Percentiles rank a stretch among this genome's conserved stretches.
phyloP scores from a whole-genome alignment of 805 yeast species.

The Blastobotrys americana region DNA sequence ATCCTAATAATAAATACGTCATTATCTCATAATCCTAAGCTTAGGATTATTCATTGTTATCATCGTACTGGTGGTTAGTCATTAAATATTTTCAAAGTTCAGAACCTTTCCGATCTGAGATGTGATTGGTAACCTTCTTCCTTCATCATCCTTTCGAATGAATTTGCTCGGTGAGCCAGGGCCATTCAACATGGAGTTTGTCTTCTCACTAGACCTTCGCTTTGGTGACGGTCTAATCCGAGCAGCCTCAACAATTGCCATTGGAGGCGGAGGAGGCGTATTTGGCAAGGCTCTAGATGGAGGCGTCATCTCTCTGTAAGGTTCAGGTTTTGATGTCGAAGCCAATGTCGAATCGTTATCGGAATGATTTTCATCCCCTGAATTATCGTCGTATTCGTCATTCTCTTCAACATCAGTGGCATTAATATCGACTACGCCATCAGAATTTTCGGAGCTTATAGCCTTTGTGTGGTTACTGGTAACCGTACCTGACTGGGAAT shows the following conservation, averaged over 20 bases:
- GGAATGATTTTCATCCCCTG: neutral
- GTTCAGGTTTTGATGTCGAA: too few relatives aligned
- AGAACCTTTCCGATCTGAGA: constrained; percentile 13
- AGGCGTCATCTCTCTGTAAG: neutral
- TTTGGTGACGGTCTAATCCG: neutral
- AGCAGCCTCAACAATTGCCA: neutral
- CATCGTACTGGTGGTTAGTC: too few relatives aligned
- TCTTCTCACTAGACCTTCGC: neutral
- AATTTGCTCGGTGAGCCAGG: constrained; percentile 12
- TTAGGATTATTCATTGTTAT: too few relatives aligned
- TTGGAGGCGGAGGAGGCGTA: neutral
- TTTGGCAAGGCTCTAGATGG: neutral
- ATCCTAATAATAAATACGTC: neutral
- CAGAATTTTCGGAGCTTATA: constrained; percentile 30
- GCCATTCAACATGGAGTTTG: neutral
- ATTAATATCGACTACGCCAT: constrained; percentile 23
- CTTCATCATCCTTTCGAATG: constrained; percentile 10
- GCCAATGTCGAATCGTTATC: neutral
- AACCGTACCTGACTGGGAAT: too few relatives aligned
- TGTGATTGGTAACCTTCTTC: constrained; percentile 3
- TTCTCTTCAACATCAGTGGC: constrained; percentile 9
- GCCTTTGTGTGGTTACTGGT: too few relatives aligned
- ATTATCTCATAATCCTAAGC: too few relatives aligned
- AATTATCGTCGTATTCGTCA: neutral
- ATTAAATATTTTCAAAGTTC: constrained; percentile 11